These are phyloP conservation scores for Solanum arcanum DNA, from an alignment of 257 asterid species.

Conservation along the genomic window DNA sequence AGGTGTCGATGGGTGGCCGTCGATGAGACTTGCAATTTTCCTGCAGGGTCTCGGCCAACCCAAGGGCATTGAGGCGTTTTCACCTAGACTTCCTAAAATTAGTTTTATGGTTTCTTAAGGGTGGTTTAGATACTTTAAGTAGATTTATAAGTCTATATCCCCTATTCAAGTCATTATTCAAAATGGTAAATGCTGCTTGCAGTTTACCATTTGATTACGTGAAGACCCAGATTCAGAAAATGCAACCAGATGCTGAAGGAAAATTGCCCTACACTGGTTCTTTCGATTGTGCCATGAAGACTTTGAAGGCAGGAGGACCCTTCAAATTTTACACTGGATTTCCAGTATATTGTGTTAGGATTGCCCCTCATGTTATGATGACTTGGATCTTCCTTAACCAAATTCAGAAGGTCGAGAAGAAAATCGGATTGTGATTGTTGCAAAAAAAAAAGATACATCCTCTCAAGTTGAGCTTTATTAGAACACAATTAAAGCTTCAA, in stretches of 20 bases:
- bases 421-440: constrained; percentile 39
- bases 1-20: no score
- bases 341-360: constrained; percentile 87
- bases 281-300: constrained; percentile 64
- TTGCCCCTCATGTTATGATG: constrained; percentile 99
- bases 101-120: no score
- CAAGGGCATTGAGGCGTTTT: no score
- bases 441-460: neutral
- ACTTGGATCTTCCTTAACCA: constrained; percentile 96
- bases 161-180: no score
- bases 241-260: constrained; percentile 90
- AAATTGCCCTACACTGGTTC: constrained; percentile 82
- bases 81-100: no score
- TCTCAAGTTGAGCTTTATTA: neutral
- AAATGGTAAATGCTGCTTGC: constrained; percentile 61
- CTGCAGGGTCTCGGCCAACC: no score
- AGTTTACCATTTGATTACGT: constrained; percentile 94
- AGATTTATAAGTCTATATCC: no score
- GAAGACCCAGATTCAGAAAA: constrained; percentile 91
- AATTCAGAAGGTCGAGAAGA: constrained; percentile 57
- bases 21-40: no score
- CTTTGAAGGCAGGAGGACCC: constrained; percentile 76
- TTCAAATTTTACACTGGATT: constrained; percentile 88
- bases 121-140: no score
- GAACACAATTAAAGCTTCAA: neutral